Percentiles rank a stretch among this genome's conserved stretches.
Conservation (phyloP, 2,329 filamentous ascomycete genomes). For the Daldinia sp. region DNA sequence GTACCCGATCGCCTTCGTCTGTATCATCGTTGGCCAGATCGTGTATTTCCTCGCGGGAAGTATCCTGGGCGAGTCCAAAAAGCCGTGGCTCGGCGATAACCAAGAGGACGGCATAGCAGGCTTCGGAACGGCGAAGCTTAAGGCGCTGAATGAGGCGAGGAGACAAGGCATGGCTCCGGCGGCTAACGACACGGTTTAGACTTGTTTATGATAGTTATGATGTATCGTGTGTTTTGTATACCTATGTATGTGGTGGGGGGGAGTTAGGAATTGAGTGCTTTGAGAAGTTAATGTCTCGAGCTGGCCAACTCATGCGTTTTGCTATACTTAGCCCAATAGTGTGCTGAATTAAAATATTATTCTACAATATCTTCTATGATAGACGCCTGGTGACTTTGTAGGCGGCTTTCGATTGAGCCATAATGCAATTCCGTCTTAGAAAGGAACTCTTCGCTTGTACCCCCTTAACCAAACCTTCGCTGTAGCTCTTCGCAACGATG, state of each 20-base stretch:
- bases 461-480: not conserved
- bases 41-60: slow-evolving; percentile 89
- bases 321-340: not conserved
- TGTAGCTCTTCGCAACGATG: too few species aligned
- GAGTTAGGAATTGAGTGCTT: slow-evolving; percentile 5
- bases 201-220: not conserved
- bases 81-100: slow-evolving; percentile 92
- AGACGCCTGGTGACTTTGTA: not conserved
- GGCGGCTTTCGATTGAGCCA: not conserved
- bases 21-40: slow-evolving; percentile 87
- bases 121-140: slow-evolving; percentile 85
- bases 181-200: slow-evolving; percentile 27
- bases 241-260: not conserved
- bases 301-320: not conserved
- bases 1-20: slow-evolving; percentile 95
- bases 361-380: not conserved
- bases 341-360: not conserved
- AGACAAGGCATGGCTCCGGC: slow-evolving; percentile 52
- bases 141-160: slow-evolving; percentile 71
- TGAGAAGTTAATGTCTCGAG: slow-evolving; percentile 8
- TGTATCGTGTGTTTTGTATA: not conserved
- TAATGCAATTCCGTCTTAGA: not conserved
- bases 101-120: slow-evolving; percentile 86
- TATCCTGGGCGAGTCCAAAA: slow-evolving; percentile 86
- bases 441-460: not conserved